A percentile compares a stretch with the other conserved stretches of the same genome.
phyloP scores from a whole-genome alignment of 2,329 filamentous ascomycete genomes.

The Chrysoporthe deuterocubensis region DNA sequence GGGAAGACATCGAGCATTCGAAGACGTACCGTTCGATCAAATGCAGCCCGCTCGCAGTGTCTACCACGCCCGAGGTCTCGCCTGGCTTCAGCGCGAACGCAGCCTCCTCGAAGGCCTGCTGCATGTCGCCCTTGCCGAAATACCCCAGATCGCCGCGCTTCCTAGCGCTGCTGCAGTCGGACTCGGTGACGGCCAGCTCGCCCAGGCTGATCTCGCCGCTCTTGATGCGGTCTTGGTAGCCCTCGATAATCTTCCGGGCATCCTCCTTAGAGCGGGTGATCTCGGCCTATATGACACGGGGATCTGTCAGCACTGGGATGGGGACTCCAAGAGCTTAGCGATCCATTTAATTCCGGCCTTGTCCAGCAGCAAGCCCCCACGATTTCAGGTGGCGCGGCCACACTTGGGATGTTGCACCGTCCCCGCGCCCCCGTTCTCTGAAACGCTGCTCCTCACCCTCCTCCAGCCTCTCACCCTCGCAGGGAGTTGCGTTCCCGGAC shows the following conservation, averaged over 20 bases:
- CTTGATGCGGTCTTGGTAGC: constrained; percentile 76
- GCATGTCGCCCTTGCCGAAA: constrained; percentile 95
- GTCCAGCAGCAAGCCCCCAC: neutral
- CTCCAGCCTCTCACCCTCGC: neutral
- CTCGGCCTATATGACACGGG: constrained; percentile 56
- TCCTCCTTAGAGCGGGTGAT: constrained; percentile 91
- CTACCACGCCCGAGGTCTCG: constrained; percentile 83
- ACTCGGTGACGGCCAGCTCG: constrained; percentile 85
- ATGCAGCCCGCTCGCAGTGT: constrained; percentile 93
- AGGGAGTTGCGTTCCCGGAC: no score
- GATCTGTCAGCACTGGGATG: constrained; percentile 3
- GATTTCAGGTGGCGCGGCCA: neutral
- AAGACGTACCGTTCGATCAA: constrained; percentile 82
- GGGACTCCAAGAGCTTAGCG: neutral
- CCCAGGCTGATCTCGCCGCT: constrained; percentile 71
- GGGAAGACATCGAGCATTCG: rapidly evolving
- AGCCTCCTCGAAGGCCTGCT: constrained; percentile 97
- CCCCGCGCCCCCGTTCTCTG: neutral
- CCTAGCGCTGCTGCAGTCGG: constrained; percentile 92
- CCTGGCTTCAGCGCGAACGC: constrained; percentile 88
- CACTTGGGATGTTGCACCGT: no score
- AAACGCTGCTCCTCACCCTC: neutral
- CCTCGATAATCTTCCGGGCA: constrained; percentile 75
- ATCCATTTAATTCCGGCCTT: neutral
- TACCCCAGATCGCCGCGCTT: constrained; percentile 95